Evolutionary conservation across 2,329 filamentous ascomycete genomes (phyloP), one percentile per base, ranked within the genome.

Genomic region (Sporothrix pseudoabietina): DNA sequence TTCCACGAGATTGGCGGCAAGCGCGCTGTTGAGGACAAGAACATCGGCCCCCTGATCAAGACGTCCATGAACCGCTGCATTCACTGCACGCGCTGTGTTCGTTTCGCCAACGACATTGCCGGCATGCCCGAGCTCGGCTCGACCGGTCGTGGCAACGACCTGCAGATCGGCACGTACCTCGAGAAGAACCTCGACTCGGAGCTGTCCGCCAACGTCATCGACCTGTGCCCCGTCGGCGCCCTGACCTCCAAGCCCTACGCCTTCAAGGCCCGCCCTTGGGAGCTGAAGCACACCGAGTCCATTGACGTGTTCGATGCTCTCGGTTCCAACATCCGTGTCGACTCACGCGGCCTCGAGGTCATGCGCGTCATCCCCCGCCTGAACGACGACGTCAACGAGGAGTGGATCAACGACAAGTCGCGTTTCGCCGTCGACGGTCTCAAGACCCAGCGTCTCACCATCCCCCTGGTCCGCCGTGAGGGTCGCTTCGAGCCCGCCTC

Each of bases 61-160:
- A 99, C 96, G 3, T 99, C 96, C 69, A 99, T 99, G 96, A 99
- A 99, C 88, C 90, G 96, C 82, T 99, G 96, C 84, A 99, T 99
- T 80, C 96, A 99, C 87, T 99, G 96, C 87, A 99, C 96, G 76
- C 91, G 96, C 80, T 99, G 96, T 84, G 90, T 99, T 78, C 94
- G 96, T 80, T 99, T 99, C 84, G 93, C 96, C 81, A 99, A 98
- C 84, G 96, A 99, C 80, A 88, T 99, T 79, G 96, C 96, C 75
- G 96, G 96, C 79, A 96, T 96, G 75, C 94, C 96, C 49, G 96
- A 99, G 83, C 88, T 99, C 79, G 96, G 96, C 78, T 97, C 94
- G 49, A 92, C 92, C 41, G 96, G 96, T 80, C 93, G 96, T 86
- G 96, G 96, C 81, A 98, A 98, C 84, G 93, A 97, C 82, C 89